Evolutionary conservation across 352 stramenopile genomes (phyloP), one percentile per base, ranked within the genome.

Genomic region (Globisporangium rhizosaccharum): DNA sequence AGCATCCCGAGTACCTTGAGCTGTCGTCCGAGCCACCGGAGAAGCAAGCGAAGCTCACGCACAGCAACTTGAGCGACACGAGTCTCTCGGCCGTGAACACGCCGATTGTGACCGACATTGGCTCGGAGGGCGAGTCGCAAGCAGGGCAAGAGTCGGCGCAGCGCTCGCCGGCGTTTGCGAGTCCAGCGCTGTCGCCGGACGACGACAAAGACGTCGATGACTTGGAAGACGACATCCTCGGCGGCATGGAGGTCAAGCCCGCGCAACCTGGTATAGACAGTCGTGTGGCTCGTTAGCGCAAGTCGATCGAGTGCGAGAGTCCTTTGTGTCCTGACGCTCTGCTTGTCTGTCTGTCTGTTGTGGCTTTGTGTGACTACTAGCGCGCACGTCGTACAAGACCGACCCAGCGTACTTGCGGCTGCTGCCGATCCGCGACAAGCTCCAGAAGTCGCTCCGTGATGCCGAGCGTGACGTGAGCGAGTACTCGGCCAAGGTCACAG

Each of bases 1-100:
- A 90, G 45, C 85, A 95, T 41, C 84, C 84, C 4, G 82, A 91
- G 69, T 94, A 94, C 54, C 65, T 90, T 20, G 73, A 82, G 25
- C 62, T 92, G 7, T 74, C 79, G 5, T 72, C 79, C 2, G 75
- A 81, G 12, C 51, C 68, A 11, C 60, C 58, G 0, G 59, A 56
- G 28, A 88, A 86, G 53, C 57, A 76, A 52, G 58, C 68, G 25
- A 86, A 77, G 47, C 18, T 69, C 33, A 45, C 52, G 23, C 67
- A 51, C 14, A 52, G 57, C 46, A 67, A 51, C 14, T 67, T 61
- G 8, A 63, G 81, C 17, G 72, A 63, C 46, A 69, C 70, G 10
- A 70, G 54, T 18, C 62, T 64, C 17, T 92, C 82, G 20, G 73
- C 73, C 2, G 75, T 87, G 53, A 92, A 90, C 60, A 90, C 79